These are phyloP conservation scores for Coemansia asiatica DNA, from an alignment of 192 early-diverging fungal species.

Conservation along the genomic window DNA sequence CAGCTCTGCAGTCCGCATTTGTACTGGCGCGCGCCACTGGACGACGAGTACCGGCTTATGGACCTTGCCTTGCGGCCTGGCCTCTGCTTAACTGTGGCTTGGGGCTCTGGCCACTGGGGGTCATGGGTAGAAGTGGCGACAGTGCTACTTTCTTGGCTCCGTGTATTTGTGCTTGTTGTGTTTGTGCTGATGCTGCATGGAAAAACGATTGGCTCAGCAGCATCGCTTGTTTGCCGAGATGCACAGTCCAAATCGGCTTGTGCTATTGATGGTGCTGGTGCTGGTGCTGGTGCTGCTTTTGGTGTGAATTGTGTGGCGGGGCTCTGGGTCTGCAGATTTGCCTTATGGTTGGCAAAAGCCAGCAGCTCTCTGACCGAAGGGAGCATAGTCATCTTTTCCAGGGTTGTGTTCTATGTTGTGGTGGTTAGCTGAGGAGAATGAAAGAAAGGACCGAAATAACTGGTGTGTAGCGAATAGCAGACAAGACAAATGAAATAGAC, in stretches of 20 bases:
- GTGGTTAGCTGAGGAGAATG: neutral
- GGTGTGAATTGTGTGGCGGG: neutral
- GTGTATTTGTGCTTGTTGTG: neutral
- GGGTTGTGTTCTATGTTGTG: neutral
- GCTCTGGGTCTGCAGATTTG: neutral
- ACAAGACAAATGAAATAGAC: neutral
- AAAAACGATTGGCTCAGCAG: slow-evolving; percentile 1
- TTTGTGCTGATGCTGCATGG: slow-evolving; percentile 3
- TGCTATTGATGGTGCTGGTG: neutral
- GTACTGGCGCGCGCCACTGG: slow-evolving; percentile 51
- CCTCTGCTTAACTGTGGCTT: slow-evolving; percentile 15
- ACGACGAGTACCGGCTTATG: slow-evolving; percentile 24
- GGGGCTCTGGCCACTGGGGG: neutral
- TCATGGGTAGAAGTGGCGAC: neutral
- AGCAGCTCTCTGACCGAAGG: slow-evolving; percentile 51
- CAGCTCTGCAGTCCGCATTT: slow-evolving; percentile 64
- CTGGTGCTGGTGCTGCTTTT: neutral
- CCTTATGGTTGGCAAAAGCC: slow-evolving; percentile 24
- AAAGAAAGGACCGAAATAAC: neutral
- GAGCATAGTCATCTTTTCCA: slow-evolving; percentile 22
- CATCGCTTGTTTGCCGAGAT: slow-evolving; percentile 5
- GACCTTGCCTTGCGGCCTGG: slow-evolving; percentile 48
- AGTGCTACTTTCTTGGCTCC: neutral
- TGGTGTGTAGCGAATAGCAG: neutral
- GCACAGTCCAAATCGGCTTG: neutral